These are phyloP conservation scores for Ogataea allantospora DNA, from an alignment of 805 yeast species.

Conservation along the genomic window DNA sequence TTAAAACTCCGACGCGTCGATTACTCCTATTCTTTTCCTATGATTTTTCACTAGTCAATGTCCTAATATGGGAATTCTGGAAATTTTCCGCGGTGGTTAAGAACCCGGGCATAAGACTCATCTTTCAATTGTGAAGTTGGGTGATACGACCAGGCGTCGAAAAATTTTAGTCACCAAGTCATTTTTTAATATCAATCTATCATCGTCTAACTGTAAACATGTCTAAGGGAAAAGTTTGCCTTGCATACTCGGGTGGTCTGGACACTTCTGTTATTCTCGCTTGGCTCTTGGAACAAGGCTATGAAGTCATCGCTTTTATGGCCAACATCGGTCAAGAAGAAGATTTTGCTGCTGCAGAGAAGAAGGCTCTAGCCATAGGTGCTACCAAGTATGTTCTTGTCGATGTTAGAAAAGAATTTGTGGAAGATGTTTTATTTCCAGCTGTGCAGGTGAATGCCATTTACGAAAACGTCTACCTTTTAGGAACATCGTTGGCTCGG, in stretches of 20 bases:
- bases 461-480: constrained; percentile 93
- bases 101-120: constrained; percentile 8
- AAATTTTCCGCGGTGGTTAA: constrained; percentile 18
- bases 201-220: constrained; percentile 37
- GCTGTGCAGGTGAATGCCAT: constrained; percentile 97
- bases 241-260: constrained; percentile 98
- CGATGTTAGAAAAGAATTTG: constrained; percentile 94
- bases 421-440: constrained; percentile 89
- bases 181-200: not conserved
- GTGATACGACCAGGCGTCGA: not conserved
- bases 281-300: constrained; percentile 96
- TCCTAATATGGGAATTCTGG: constrained; percentile 15
- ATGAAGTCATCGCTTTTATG: constrained; percentile 97
- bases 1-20: constrained; percentile 9
- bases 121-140: not conserved
- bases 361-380: constrained; percentile 94
- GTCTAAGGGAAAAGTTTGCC: constrained; percentile 98
- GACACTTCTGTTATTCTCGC: constrained; percentile 98
- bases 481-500: constrained; percentile 98
- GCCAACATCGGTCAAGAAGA: constrained; percentile 99
- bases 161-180: constrained; percentile 2
- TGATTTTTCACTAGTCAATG: not conserved
- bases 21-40: not conserved
- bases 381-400: constrained; percentile 93
- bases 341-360: constrained; percentile 96